These are phyloP conservation scores for Micractinium sp. DNA, from an alignment of 139 green algal genomes.

Conservation along the genomic window DNA sequence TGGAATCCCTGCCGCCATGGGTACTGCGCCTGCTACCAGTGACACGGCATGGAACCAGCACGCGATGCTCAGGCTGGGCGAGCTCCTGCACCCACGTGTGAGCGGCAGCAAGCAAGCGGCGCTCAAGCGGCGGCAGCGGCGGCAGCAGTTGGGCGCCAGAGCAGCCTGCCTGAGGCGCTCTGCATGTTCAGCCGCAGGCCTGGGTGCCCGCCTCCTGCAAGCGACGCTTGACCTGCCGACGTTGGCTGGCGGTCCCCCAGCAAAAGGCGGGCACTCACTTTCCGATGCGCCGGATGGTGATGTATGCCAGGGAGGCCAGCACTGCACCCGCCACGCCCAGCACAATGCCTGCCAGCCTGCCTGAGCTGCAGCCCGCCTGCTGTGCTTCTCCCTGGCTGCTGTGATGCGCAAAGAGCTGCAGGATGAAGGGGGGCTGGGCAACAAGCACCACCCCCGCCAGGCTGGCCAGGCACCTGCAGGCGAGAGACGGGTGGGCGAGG, in stretches of 20 bases:
- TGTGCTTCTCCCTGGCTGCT: neutral
- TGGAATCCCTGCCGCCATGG: constrained; percentile 35
- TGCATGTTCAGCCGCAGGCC: no score
- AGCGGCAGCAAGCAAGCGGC: no score
- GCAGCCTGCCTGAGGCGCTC: no score
- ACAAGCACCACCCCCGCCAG: constrained; percentile 37
- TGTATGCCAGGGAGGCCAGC: constrained; percentile 9
- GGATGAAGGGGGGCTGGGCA: constrained; percentile 42
- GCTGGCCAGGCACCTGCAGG: constrained; percentile 20
- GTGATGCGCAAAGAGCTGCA: neutral
- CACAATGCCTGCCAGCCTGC: neutral
- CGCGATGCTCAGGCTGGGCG: constrained; percentile 38
- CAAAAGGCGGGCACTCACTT: neutral
- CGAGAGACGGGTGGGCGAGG: no score
- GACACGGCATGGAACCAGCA: constrained; percentile 41
- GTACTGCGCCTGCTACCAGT: neutral
- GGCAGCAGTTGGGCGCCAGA: no score
- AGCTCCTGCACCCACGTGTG: neutral
- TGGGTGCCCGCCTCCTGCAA: no score
- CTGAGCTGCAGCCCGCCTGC: neutral
- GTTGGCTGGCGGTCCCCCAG: no score
- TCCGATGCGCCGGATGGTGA: constrained; percentile 27
- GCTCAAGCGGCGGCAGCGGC: neutral
- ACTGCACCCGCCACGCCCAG: neutral
- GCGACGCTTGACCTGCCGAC: no score